Base-by-base conservation (phyloP, 1,284 basidiomycete genomes). In the Anthracocystis walkeri region DNA sequence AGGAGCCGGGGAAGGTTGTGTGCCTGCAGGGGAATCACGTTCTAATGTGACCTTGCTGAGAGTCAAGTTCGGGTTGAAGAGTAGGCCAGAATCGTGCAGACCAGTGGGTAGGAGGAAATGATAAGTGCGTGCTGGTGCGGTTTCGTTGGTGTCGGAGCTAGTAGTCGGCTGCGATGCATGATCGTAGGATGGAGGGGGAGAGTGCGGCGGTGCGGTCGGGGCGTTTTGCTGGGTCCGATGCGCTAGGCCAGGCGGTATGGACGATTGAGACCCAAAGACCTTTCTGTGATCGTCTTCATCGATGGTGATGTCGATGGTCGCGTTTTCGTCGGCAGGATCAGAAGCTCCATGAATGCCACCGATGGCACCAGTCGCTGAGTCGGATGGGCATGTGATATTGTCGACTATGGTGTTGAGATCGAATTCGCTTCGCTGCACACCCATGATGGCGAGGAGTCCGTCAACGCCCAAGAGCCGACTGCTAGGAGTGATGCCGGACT, bases 271-370 rank as follows among this genome's bases (percentile, higher is more conserved):
- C n/a, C 65, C 61, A 38, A 69, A 74, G 3, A 69, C 63, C 44
- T 65, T 65, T 14, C 45, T 62, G 60, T 69, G 72, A 45, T 75
- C 72, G 4, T 66, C 50, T 27, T 76, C 58, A 40, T 77, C 65
- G 45, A 77, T 54, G 35, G 65, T 68, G 49, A 76, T 76, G 56
- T 76, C 74, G 56, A 76, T 48, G 35, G 74, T 33, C 14, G 58
- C 51, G 33, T 12, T 27, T 23, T 65, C 62, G 25, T 52, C 52
- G 20, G 35, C 40, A 16, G 38, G 23, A 1, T 51, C 20, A 3
- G 40, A 20, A 6, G 21, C n/a, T 12, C 44, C 10, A 23, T 54
- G n/a, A 45, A 21, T 33, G 51, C 55, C 40, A 27, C n/a, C 38
- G 38, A 57, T 54, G 10, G 20, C 23, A 8, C 51, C 57, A 4